A percentile compares a stretch with the other conserved stretches of the same genome.
Evolutionary conservation across 176 grass and related monocot species (phyloP).

Genomic region (Carex pumila): DNA sequence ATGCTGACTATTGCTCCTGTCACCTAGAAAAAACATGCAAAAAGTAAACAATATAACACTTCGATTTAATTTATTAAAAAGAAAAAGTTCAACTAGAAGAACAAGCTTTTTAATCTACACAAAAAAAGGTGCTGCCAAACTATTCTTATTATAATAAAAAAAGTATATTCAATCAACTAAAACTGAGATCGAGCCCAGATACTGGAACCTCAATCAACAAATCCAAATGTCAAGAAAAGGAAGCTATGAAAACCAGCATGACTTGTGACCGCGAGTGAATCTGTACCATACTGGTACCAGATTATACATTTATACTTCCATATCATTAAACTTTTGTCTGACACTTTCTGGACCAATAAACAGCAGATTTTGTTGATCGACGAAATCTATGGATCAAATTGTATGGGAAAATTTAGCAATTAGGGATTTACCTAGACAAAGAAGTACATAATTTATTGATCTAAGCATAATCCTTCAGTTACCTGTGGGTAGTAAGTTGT

Average conservation of each 20-base stretch:
- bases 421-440: not conserved
- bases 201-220: not conserved
- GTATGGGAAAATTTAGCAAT: not conserved
- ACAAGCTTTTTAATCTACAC: not conserved
- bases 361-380: not conserved
- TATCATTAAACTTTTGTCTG: not conserved
- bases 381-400: not conserved
- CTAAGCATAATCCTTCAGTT: not conserved
- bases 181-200: not conserved
- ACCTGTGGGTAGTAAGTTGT: conserved; percentile 64
- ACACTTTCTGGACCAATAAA: not conserved
- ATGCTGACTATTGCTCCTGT: conserved; percentile 57
- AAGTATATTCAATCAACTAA: not conserved
- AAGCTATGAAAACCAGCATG: not conserved
- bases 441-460: not conserved
- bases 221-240: not conserved
- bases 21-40: conserved; percentile 31
- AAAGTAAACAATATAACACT: not conserved
- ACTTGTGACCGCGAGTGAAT: not conserved
- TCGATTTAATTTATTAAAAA: not conserved
- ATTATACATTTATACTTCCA: not conserved
- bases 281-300: not conserved
- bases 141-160: not conserved
- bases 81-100: not conserved
- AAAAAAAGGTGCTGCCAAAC: not conserved